These are phyloP conservation scores for Retiboletus fuscus DNA, from an alignment of 1,284 basidiomycete species.

Conservation along the genomic window DNA sequence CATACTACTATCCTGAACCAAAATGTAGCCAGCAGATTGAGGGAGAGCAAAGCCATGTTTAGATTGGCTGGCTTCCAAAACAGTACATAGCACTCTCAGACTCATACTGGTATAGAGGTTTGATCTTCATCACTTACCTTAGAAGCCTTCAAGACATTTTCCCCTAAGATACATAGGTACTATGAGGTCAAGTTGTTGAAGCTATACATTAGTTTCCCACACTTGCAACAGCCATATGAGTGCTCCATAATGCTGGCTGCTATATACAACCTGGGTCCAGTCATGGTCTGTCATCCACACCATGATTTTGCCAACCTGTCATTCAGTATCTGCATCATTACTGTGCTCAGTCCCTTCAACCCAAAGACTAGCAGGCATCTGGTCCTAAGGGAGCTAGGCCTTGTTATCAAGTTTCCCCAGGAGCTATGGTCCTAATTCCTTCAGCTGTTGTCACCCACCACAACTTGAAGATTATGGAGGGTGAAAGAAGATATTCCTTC, in stretches of 20 bases:
- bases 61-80: slow-evolving; percentile 26
- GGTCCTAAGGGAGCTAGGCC: slow-evolving; percentile 18
- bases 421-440: slow-evolving; percentile 19
- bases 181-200: background rate
- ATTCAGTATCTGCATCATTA: slow-evolving; percentile 32
- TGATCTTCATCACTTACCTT: background rate
- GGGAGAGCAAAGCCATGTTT: background rate
- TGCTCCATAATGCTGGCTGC: slow-evolving; percentile 21
- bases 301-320: slow-evolving; percentile 19
- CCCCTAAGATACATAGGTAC: slow-evolving; percentile 16
- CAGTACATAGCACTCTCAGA: background rate
- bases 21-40: rapidly evolving
- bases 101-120: background rate
- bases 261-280: slow-evolving; percentile 23
- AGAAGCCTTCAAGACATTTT: slow-evolving; percentile 17
- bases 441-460: slow-evolving; percentile 23
- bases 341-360: slow-evolving; percentile 18
- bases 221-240: background rate
- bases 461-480: slow-evolving; percentile 11
- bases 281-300: slow-evolving; percentile 7
- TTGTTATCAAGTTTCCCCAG: slow-evolving; percentile 29
- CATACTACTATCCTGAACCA: background rate
- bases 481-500: slow-evolving; percentile 24
- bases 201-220: rapidly evolving
- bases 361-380: slow-evolving; percentile 23